phyloP scores from a whole-genome alignment of 2,329 filamentous ascomycete genomes.

The Lasiodiplodia hormozganensis region DNA sequence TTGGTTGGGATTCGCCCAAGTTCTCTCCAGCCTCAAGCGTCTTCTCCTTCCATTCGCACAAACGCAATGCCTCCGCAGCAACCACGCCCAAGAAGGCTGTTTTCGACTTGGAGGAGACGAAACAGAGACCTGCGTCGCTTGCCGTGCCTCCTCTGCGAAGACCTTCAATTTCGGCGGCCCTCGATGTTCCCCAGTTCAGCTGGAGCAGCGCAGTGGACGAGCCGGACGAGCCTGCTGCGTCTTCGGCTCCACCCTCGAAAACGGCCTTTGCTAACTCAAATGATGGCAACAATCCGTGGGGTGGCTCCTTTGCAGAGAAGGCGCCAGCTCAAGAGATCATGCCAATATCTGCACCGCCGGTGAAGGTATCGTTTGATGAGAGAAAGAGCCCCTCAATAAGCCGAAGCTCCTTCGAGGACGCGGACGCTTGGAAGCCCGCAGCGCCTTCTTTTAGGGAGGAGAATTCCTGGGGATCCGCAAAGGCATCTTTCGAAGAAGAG shows the following conservation, averaged over 20 bases:
- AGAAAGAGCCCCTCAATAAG: not conserved
- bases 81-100: conserved; percentile 8
- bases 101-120: conserved; percentile 23
- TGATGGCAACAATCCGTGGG: conserved; percentile 11
- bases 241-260: conserved; percentile 20
- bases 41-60: conserved; percentile 20
- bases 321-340: not conserved
- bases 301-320: not conserved
- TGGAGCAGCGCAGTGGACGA: conserved; percentile 11
- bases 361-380: conserved; percentile 6
- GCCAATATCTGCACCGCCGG: conserved; percentile 9
- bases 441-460: not conserved
- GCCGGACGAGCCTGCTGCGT: conserved; percentile 8
- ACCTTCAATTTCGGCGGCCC: not conserved
- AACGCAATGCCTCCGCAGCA: conserved; percentile 13
- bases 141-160: not conserved
- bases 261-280: conserved; percentile 3
- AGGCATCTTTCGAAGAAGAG: conserved; percentile 2
- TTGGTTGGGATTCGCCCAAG: conserved; percentile 46
- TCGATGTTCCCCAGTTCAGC: conserved; percentile 16
- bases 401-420: not conserved
- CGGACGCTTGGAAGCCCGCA: not conserved
- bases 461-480: not conserved
- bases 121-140: conserved; percentile 22
- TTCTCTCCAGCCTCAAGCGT: conserved; percentile 20